Evolutionary conservation across 2,329 filamentous ascomycete species (phyloP).

Genomic region (Xylaria sp.): DNA sequence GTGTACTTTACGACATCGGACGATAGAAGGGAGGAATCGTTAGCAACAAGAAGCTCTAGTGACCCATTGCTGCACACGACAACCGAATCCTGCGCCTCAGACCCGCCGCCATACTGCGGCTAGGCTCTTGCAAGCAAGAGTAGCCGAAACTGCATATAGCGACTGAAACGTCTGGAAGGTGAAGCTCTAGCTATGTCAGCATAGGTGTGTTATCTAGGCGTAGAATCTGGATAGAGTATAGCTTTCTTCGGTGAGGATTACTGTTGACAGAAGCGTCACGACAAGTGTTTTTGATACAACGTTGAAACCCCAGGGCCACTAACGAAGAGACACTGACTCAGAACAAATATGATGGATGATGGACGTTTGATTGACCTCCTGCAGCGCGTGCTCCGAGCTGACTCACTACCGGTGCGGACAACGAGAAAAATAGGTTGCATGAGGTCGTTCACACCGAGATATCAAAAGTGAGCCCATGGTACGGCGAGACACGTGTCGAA

Average conservation of each 20-base stretch:
- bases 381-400: constrained; percentile 3
- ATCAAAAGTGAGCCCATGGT: constrained; percentile 5
- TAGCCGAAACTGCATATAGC: constrained; percentile 13
- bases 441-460: constrained; percentile 30
- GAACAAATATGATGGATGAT: neutral
- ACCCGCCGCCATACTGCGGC: constrained; percentile 38
- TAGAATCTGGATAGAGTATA: neutral
- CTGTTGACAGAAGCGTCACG: neutral
- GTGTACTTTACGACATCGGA: constrained; percentile 31
- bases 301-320: neutral
- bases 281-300: neutral
- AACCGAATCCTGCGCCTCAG: constrained; percentile 44
- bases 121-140: constrained; percentile 36
- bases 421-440: constrained; percentile 17
- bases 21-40: constrained; percentile 18
- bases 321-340: neutral
- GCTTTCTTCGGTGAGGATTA: neutral
- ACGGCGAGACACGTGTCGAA: constrained; percentile 3
- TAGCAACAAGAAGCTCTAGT: constrained; percentile 24
- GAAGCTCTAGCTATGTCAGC: constrained; percentile 18
- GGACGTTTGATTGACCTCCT: neutral
- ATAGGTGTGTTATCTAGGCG: neutral
- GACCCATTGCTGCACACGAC: constrained; percentile 28
- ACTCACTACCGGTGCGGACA: constrained; percentile 6
- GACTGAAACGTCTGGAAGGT: constrained; percentile 16